A percentile compares a stretch with the other conserved stretches of the same genome.
phyloP scores from a whole-genome alignment of 1,284 basidiomycete genomes.

The Fomes fomentarius region DNA sequence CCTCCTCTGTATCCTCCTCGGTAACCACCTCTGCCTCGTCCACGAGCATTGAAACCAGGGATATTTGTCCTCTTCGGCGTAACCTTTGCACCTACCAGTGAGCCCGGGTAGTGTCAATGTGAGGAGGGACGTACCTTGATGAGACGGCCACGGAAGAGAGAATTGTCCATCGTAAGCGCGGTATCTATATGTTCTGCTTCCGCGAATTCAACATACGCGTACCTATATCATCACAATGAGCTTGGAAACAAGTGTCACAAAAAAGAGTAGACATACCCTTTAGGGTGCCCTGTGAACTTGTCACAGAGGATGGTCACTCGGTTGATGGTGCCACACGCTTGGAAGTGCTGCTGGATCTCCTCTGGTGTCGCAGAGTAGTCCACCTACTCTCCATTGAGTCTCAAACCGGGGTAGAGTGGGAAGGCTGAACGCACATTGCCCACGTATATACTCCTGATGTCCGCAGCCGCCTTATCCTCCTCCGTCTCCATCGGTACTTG shows the following conservation, averaged over 20 bases:
- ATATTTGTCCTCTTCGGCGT: conserved; percentile 93
- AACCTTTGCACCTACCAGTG: conserved; percentile 54
- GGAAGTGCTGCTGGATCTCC: conserved; percentile 98
- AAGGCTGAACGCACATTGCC: conserved; percentile 80
- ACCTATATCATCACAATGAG: conserved; percentile 51
- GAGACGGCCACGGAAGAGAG: conserved; percentile 89
- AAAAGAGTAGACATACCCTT: conserved; percentile 70
- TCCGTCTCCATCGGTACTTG: conserved; percentile 69
- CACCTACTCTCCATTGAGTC: conserved; percentile 59
- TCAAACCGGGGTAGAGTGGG: neutral
- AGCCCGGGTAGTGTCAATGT: conserved; percentile 23
- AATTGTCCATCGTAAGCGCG: conserved; percentile 95
- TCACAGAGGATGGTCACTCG: conserved; percentile 99
- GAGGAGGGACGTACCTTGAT: conserved; percentile 69
- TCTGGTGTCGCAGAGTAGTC: conserved; percentile 98
- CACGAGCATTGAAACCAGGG: conserved; percentile 81
- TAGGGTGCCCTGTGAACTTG: conserved; percentile 99
- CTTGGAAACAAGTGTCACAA: neutral
- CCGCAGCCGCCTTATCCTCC: conserved; percentile 78
- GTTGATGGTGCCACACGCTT: conserved; percentile 97
- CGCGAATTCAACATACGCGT: conserved; percentile 98
- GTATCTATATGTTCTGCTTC: conserved; percentile 93
- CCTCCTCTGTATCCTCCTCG: conserved; percentile 76
- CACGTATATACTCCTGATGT: conserved; percentile 91
- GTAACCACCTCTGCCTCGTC: conserved; percentile 64